These are phyloP conservation scores for Trametes sanguinea DNA, from an alignment of 768 basidiomycete genomes.

Conservation along the genomic window DNA sequence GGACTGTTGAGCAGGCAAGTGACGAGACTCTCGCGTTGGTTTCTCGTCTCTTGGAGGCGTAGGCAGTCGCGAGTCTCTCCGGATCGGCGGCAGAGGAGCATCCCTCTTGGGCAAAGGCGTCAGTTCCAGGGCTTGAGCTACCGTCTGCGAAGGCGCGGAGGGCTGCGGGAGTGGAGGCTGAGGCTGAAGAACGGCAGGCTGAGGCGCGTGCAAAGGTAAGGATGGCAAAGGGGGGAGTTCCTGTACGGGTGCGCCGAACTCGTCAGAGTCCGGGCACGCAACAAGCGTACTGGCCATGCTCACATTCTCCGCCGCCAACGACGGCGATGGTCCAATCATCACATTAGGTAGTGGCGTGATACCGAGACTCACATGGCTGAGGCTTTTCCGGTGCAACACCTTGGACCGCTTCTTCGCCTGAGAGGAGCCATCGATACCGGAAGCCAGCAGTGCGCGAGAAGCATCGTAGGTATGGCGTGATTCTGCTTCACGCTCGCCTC, in stretches of 20 bases:
- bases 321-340: conserved; percentile 25
- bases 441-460: conserved; percentile 10
- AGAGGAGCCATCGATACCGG: conserved; percentile 5
- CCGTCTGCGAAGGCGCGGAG: conserved; percentile 2
- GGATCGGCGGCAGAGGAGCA: conserved; percentile 8
- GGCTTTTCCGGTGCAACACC: conserved; percentile 26
- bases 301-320: conserved; percentile 26
- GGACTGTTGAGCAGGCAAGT: neutral
- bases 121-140: conserved; percentile 13
- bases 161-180: neutral
- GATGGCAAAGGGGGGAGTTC: conserved; percentile 8
- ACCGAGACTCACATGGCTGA: conserved; percentile 32
- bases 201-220: neutral
- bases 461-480: neutral
- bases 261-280: conserved; percentile 2
- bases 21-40: neutral
- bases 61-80: conserved; percentile 13
- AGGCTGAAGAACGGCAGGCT: neutral
- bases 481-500: neutral
- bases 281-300: conserved; percentile 29
- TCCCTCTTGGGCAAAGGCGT: conserved; percentile 16
- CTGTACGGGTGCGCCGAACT: conserved; percentile 8
- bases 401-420: conserved; percentile 12
- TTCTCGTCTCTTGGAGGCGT: conserved; percentile 15
- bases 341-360: conserved; percentile 30